These are phyloP conservation scores for Xylaria sp. DNA, from an alignment of 2,329 filamentous ascomycete species.

Conservation along the genomic window DNA sequence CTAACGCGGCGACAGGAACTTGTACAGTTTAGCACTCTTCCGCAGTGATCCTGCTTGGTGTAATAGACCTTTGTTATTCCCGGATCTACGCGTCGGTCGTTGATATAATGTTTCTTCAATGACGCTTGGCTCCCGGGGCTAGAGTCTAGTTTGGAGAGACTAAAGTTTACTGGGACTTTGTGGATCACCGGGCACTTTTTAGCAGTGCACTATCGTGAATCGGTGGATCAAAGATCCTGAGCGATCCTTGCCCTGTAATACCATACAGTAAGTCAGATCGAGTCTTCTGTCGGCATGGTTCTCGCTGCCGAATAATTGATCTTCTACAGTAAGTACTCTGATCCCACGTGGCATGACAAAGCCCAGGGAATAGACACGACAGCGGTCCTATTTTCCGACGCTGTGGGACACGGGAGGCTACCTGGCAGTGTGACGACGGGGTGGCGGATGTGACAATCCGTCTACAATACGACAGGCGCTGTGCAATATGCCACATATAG, in stretches of 20 bases:
- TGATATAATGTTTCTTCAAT: slow-evolving; percentile 5
- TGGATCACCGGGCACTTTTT: slow-evolving; percentile 9
- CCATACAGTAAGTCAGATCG: background rate
- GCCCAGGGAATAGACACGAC: background rate
- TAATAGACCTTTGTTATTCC: no score
- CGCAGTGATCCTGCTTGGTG: no score
- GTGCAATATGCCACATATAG: slow-evolving; percentile 14
- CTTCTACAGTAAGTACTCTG: no score
- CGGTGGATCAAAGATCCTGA: background rate
- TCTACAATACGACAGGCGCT: background rate
- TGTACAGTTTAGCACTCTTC: no score
- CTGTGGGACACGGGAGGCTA: background rate
- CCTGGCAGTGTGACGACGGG: background rate
- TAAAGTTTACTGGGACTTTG: background rate
- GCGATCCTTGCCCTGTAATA: background rate
- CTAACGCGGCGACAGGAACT: no score
- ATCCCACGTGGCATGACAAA: background rate
- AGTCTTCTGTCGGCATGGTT: background rate
- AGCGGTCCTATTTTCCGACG: background rate
- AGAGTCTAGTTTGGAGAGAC: background rate
- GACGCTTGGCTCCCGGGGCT: background rate
- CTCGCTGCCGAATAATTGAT: background rate
- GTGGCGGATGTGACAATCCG: slow-evolving; percentile 11
- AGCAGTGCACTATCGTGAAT: background rate
- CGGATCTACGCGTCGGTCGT: background rate